Conservation (phyloP, 371 early-diverging fungal genomes). For the Haplosporangium sp. region DNA sequence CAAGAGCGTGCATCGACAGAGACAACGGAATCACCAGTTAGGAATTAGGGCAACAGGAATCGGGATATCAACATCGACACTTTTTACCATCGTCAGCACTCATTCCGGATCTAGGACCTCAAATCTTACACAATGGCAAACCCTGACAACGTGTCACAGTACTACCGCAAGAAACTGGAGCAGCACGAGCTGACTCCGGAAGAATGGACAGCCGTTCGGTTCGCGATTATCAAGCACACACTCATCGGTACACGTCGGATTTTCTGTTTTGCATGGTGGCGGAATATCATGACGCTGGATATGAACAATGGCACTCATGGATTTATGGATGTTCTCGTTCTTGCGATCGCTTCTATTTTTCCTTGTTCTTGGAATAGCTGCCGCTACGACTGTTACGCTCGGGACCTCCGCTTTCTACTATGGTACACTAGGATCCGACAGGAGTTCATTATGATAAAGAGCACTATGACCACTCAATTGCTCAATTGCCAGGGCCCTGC, state of each 20-base stretch:
- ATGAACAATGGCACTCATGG: too few species aligned
- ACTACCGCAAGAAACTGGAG: slow-evolving; percentile 47
- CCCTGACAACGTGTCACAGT: slow-evolving; percentile 24
- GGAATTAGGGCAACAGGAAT: not conserved
- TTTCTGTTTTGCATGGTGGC: not conserved
- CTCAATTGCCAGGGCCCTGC: too few species aligned
- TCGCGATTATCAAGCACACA: slow-evolving; percentile 44
- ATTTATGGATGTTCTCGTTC: too few species aligned
- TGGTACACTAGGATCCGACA: slow-evolving; percentile 7
- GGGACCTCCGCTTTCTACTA: slow-evolving; percentile 40
- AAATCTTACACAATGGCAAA: slow-evolving; percentile 13
- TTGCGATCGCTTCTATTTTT: not conserved
- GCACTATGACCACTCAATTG: not conserved
- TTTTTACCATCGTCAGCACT: too few species aligned
- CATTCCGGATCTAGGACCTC: not conserved
- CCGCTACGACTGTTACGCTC: slow-evolving; percentile 37
- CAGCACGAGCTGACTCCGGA: slow-evolving; percentile 46
- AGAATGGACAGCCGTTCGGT: slow-evolving; percentile 47
- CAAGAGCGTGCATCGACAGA: not conserved
- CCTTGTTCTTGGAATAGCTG: slow-evolving; percentile 12
- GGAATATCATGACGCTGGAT: not conserved
- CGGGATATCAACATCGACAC: too few species aligned
- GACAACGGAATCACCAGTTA: not conserved
- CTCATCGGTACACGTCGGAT: slow-evolving; percentile 25
- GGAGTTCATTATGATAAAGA: too few species aligned